Base-by-base conservation (phyloP, 2,329 filamentous ascomycete genomes). In the Chrysosphaeria jannelii region DNA sequence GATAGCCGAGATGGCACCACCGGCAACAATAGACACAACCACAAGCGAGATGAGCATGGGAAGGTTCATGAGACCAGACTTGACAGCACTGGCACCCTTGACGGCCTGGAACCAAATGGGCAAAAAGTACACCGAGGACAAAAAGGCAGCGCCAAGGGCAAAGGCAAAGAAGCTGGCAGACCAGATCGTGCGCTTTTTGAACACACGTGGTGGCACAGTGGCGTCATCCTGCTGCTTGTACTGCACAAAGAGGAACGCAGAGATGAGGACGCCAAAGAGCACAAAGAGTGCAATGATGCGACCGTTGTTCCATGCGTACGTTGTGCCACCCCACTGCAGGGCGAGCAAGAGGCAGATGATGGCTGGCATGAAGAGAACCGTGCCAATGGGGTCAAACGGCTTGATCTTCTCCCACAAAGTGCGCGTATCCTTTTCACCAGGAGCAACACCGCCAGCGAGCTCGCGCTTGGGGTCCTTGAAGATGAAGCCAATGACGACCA, bases 261-360 rank as follows among this genome's bases (percentile, higher is more conserved):
- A 10, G 10, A 38, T 26, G 3, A 43, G 32, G 5, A 44, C 31
- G 13, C 28, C 36, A 20, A 39, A 41, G 8, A 42, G 20, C 12
- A 45, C 37, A n/a, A 49, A 30, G 5, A 48, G 37, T 0, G 34
- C 41, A 15, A 50, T 39, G 18, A 50, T 40, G n/a, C 29, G 23
- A 1, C 31, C 33, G 5, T 29, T 32, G 2, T 16, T 19, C 33
- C 35, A 35, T 6, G 34, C 20, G 19, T 35, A 33, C 8, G 26
- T 27, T 4, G 23, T 26, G 19, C 42, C 44, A 25, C 43, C 44
- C 46, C 46, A 52, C 27, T 50, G 44, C 8, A 53, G 38, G 7
- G 47, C 48, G n/a, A 53, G 34, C 3, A 52, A 33, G 9, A 51
- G 40, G 30, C 46, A 50, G 17, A 48, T 35, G 11, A 49, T 42